A percentile compares a stretch with the other conserved stretches of the same genome.
Evolutionary conservation across 306 rosid species (phyloP).

Genomic region (Elaeagnus macrophylla): DNA sequence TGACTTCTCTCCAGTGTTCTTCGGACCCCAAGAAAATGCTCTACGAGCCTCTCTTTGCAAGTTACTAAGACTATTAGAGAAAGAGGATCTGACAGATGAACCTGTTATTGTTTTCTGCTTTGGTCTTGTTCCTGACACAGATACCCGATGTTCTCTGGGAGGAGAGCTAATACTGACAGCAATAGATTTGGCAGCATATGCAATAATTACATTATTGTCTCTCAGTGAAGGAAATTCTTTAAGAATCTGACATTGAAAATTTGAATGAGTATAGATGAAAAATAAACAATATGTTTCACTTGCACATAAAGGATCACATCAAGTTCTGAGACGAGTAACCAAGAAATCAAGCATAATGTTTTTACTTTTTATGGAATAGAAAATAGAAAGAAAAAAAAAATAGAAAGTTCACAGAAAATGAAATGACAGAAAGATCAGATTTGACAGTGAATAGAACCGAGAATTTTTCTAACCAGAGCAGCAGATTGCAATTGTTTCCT

Average conservation of each 20-base stretch:
- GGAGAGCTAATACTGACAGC: slow-evolving; percentile 72
- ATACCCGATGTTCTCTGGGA: slow-evolving; percentile 78
- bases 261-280: neutral
- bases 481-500: slow-evolving; percentile 95
- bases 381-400: neutral
- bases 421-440: slow-evolving; percentile 1
- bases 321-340: neutral
- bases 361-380: neutral
- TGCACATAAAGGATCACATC: slow-evolving; percentile 8
- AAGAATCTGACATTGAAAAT: slow-evolving; percentile 47
- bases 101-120: slow-evolving; percentile 74
- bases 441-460: slow-evolving; percentile 15
- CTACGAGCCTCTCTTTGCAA: slow-evolving; percentile 93
- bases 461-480: slow-evolving; percentile 45
- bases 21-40: slow-evolving; percentile 97
- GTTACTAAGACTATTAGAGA: slow-evolving; percentile 80
- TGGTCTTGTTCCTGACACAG: slow-evolving; percentile 70
- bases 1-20: slow-evolving; percentile 59
- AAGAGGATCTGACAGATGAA: slow-evolving; percentile 52
- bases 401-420: slow-evolving; percentile 2
- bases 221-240: slow-evolving; percentile 86
- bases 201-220: slow-evolving; percentile 61
- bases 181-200: slow-evolving; percentile 79
- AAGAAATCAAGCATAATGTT: slow-evolving; percentile 5
- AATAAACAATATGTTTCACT: slow-evolving; percentile 7